Evolutionary conservation across 768 basidiomycete species (phyloP).

Genomic region (Serendipita sp.): DNA sequence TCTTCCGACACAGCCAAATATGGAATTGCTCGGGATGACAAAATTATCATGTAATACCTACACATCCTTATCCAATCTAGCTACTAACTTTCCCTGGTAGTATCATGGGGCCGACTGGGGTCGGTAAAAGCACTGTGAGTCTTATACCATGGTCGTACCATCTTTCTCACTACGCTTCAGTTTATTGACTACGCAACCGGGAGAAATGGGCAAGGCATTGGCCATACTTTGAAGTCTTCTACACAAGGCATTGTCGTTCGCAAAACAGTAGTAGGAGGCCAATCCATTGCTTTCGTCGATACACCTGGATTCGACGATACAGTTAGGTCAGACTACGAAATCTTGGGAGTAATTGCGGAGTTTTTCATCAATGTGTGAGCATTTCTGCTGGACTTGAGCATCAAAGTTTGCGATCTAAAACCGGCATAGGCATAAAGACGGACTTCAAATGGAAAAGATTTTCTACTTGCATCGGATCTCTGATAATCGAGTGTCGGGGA

Average conservation of each 20-base stretch:
- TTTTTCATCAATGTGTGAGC: background rate
- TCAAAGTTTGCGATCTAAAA: background rate
- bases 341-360: slow-evolving; percentile 13
- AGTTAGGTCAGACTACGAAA: slow-evolving; percentile 13
- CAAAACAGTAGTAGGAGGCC: background rate
- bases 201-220: background rate
- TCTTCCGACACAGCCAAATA: too few species aligned
- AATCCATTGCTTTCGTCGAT: slow-evolving; percentile 14
- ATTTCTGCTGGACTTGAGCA: slow-evolving; percentile 2
- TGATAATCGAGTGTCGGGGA: background rate
- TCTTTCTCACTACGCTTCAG: too few species aligned
- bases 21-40: too few species aligned
- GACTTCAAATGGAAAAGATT: background rate
- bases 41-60: too few species aligned
- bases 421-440: background rate
- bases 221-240: background rate
- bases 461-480: background rate
- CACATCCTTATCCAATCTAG: too few species aligned
- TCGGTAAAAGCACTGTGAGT: too few species aligned
- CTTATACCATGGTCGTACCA: too few species aligned
- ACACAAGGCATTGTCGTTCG: background rate
- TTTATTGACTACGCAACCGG: too few species aligned
- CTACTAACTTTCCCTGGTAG: too few species aligned
- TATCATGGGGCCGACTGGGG: too few species aligned
- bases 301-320: slow-evolving; percentile 17